Base-by-base conservation (phyloP, 371 early-diverging fungal species). In the Mortierella sp. region DNA sequence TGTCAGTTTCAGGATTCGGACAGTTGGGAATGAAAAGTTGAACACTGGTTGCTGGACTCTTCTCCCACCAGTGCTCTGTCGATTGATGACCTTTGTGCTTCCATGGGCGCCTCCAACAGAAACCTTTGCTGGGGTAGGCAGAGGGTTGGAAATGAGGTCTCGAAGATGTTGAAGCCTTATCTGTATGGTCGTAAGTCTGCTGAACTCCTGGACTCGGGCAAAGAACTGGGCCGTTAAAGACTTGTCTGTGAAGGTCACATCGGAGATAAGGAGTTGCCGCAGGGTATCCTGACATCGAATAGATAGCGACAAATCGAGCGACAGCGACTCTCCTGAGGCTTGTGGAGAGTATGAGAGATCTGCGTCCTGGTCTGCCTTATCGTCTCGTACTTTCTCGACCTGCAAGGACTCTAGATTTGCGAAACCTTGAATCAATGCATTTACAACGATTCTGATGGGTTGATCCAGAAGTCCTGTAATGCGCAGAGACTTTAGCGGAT, bases 401-500 rank as follows among this genome's bases (percentile, higher is more conserved):
- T 28, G 28, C 61, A 61, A 61, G 34, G 34, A 31, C 34, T 61
- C 31, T 13, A 61, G 19, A 19, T 34, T 19, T 16, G 34, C 34
- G 14, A 34, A 13, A 16, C 61, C 14, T 31, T 28, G 34, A 1
- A 31, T 57, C 61, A 61, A 61, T 14, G 19, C 61, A 48, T 77
- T 72, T 69, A 77, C 21, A 0, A 82, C n/a, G 14, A 77, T 59
- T 26, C 67, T 77, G 44, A 74, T 53, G 13, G 82, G 78, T 16
- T 61, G 75, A 2, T 48, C 69, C 31, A 82, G 74, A 9, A 67
- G 54, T 55, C 78, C 78, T 26, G 72, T 72, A 55, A 77, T 37
- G 19, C 69, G 55, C 14, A 82, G 64, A 0, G 67, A 59, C 26
- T 77, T 77, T 2, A 82, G 72, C 37, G 82, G 72, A 54, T 77